Conservation (phyloP, 805 yeast species). For the Candida ovalis region DNA sequence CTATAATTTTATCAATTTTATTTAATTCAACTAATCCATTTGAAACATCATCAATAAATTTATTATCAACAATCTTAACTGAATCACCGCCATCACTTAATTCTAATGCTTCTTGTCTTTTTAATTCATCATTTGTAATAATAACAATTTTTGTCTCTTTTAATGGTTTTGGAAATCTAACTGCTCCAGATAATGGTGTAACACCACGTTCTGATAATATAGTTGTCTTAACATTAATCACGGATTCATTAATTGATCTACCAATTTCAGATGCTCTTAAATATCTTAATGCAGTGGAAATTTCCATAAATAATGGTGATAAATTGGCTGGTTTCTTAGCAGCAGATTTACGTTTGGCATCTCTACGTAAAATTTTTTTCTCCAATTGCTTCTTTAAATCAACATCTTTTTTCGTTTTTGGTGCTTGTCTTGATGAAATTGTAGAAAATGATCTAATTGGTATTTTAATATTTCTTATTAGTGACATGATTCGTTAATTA, state of each 20-base stretch:
- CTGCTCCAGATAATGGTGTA: slow-evolving; percentile 66
- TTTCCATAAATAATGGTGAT: slow-evolving; percentile 66
- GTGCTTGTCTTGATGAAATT: slow-evolving; percentile 13
- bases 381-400: slow-evolving; percentile 25
- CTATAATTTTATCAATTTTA: slow-evolving; percentile 75
- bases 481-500: neutral
- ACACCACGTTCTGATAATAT: slow-evolving; percentile 75
- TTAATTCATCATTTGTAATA: slow-evolving; percentile 56
- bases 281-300: slow-evolving; percentile 70
- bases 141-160: slow-evolving; percentile 63
- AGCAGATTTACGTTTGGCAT: slow-evolving; percentile 24
- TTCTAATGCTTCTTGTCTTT: slow-evolving; percentile 47
- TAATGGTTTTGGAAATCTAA: slow-evolving; percentile 69
- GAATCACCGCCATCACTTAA: no score
- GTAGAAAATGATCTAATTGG: slow-evolving; percentile 3
- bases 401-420: slow-evolving; percentile 25
- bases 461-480: neutral
- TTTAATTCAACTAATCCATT: slow-evolving; percentile 48
- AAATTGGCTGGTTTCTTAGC: slow-evolving; percentile 41
- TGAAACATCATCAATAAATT: slow-evolving; percentile 59
- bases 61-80: slow-evolving; percentile 64
- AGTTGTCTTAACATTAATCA: slow-evolving; percentile 61
- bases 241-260: slow-evolving; percentile 63
- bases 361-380: slow-evolving; percentile 24
- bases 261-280: slow-evolving; percentile 92